phyloP scores from a whole-genome alignment of 2,329 filamentous ascomycete genomes.

The Herpotrichia juniperi region DNA sequence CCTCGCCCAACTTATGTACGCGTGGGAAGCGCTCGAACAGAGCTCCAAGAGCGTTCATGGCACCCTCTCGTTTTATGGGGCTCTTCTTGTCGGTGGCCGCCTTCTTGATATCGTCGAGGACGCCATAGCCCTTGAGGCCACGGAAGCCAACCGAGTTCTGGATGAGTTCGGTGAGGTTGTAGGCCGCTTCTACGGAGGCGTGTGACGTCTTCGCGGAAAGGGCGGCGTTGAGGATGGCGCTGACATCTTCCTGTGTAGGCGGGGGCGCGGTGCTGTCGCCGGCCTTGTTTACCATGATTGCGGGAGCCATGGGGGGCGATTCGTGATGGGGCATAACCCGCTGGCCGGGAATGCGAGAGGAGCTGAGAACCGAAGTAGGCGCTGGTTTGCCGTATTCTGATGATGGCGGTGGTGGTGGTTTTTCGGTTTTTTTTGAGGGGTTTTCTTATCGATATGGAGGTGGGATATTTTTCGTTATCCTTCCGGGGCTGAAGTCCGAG shows the following conservation, averaged over 20 bases:
- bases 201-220: constrained; percentile 60
- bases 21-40: constrained; percentile 88
- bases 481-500: constrained; percentile 2
- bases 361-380: not conserved
- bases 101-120: constrained; percentile 71
- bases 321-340: constrained; percentile 57
- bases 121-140: constrained; percentile 66
- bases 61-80: constrained; percentile 80
- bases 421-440: constrained; percentile 31
- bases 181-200: constrained; percentile 66
- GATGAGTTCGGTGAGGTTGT: constrained; percentile 68
- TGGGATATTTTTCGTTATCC: constrained; percentile 17
- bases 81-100: constrained; percentile 94
- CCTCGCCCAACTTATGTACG: constrained; percentile 78
- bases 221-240: constrained; percentile 50
- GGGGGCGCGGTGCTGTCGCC: constrained; percentile 39
- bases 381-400: constrained; percentile 10
- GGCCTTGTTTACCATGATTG: constrained; percentile 54
- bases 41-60: constrained; percentile 93
- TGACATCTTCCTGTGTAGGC: constrained; percentile 55
- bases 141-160: constrained; percentile 69
- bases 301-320: constrained; percentile 56
- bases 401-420: constrained; percentile 16
- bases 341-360: constrained; percentile 5
- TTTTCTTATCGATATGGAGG: constrained; percentile 38